Evolutionary conservation across 2,329 filamentous ascomycete species (phyloP).

Genomic region (Venturia aucupariae): DNA sequence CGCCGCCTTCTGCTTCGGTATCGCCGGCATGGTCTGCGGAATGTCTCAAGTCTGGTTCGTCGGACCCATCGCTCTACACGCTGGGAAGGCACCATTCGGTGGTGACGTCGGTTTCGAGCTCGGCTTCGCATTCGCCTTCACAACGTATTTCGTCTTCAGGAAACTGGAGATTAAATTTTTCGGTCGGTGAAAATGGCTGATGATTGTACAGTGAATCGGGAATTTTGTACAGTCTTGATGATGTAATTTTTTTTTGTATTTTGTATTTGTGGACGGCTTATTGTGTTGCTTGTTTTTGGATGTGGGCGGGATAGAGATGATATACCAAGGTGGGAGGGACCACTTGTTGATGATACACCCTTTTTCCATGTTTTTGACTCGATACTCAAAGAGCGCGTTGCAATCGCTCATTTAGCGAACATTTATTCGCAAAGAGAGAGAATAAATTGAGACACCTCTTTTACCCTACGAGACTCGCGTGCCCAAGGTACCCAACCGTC

Average conservation of each 20-base stretch:
- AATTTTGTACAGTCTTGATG: background rate
- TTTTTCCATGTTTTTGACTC: background rate
- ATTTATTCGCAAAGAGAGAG: no score
- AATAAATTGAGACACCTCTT: no score
- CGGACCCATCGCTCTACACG: constrained; percentile 55
- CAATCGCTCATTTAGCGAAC: background rate
- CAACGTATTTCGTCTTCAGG: constrained; percentile 44
- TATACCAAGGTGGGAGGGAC: background rate
- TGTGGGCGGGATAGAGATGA: background rate
- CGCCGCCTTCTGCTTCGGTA: constrained; percentile 53
- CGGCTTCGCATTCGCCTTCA: constrained; percentile 50
- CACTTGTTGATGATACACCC: background rate
- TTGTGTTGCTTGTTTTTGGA: background rate
- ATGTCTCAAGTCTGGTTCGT: constrained; percentile 62
- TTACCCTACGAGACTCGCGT: no score
- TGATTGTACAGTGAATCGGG: background rate
- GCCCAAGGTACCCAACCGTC: no score
- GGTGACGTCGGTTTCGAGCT: constrained; percentile 58
- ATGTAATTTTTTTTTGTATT: background rate
- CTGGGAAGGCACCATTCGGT: constrained; percentile 41
- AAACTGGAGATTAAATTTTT: constrained; percentile 39
- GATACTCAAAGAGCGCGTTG: background rate
- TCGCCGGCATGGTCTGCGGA: constrained; percentile 56
- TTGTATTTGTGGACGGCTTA: background rate
- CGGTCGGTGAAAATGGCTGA: constrained; percentile 25